Evolutionary conservation across 805 yeast species (phyloP).

Genomic region (Barnettozyma populi): DNA sequence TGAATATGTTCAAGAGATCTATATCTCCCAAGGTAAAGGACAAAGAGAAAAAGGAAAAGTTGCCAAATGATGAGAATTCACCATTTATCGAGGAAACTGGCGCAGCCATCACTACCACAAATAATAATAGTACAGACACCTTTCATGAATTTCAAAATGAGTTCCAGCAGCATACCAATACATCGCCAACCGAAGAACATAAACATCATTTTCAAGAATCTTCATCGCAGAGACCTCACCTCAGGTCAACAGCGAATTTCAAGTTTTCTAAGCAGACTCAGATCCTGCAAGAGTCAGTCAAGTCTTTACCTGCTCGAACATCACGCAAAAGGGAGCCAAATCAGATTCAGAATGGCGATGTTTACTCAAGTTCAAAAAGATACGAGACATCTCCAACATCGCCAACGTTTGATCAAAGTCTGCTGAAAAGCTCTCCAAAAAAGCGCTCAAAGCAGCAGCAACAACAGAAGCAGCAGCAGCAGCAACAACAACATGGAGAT

Average conservation of each 20-base stretch:
- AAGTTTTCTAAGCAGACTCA: slow-evolving; percentile 10
- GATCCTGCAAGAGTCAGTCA: slow-evolving; percentile 18
- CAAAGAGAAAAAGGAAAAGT: slow-evolving; percentile 7
- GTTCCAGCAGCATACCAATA: background rate
- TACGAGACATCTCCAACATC: slow-evolving; percentile 7
- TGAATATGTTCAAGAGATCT: slow-evolving; percentile 24
- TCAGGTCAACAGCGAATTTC: slow-evolving; percentile 11
- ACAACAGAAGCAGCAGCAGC: slow-evolving; percentile 1
- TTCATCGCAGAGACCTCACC: slow-evolving; percentile 17
- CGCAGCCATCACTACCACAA: background rate
- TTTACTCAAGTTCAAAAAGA: background rate
- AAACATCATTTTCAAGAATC: background rate
- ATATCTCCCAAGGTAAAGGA: slow-evolving; percentile 18
- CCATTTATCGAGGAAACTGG: slow-evolving; percentile 1
- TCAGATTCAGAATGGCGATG: slow-evolving; percentile 5
- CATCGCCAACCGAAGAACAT: background rate
- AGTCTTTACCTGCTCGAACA: slow-evolving; percentile 10
- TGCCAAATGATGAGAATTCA: slow-evolving; percentile 13
- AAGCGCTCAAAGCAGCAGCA: slow-evolving; percentile 2
- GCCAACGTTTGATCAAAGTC: slow-evolving; percentile 3
- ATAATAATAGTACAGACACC: background rate
- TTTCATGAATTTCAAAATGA: slow-evolving; percentile 3
- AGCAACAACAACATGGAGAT: slow-evolving; percentile 2
- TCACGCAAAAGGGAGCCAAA: slow-evolving; percentile 1
- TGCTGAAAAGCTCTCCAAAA: background rate